Evolutionary conservation across 805 yeast genomes (phyloP), one percentile per base, ranked within the genome.

Genomic region (Komagataella ulmi): DNA sequence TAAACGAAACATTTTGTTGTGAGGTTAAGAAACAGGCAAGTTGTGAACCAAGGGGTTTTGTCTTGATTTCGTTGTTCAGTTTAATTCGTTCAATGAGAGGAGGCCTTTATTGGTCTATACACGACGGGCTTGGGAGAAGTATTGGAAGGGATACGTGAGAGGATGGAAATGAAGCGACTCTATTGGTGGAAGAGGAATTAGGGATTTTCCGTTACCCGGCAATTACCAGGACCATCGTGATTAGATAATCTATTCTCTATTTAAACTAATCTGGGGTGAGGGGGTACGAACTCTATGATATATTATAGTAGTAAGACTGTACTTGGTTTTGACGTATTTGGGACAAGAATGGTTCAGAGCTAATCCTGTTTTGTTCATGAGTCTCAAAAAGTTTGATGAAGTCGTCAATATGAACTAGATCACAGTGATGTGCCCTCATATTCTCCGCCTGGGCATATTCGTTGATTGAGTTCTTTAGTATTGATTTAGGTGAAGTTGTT

Each of bases 1-100:
- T 67, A 72, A 68, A 69, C 79, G 78, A 70, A 74, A 76, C 81
- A 76, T 76, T 54, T 54, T 64, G 17, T 8, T 43, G 14, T 36
- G 44, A 44, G 51, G 44, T 24, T 49, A 23, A 19, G 40, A 30
- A 30, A 30, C 40, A 30, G 40, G 40, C 40, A 30, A 30, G 40
- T 30, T 30, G 40, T 30, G 40, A 30, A 30, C 40, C 40, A 30
- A 30, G 40, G 40, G 40, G 40, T 30, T 30, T 30, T 30, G 40
- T 30, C 40, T 24, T 10, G 40, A 30, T 30, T 30, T 30, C 14
- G 40, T 30, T 30, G 40, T 30, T 30, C 40, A 30, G 40, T 30
- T 24, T 43, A 14, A 14, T 17, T 48, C 17, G 19, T 14, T 24
- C 44, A 24, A 48, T 30, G 40, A 10, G 40, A 30, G 40, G 40